Conservation (phyloP, 1,284 basidiomycete species). For the Rhodotorula sp. region DNA sequence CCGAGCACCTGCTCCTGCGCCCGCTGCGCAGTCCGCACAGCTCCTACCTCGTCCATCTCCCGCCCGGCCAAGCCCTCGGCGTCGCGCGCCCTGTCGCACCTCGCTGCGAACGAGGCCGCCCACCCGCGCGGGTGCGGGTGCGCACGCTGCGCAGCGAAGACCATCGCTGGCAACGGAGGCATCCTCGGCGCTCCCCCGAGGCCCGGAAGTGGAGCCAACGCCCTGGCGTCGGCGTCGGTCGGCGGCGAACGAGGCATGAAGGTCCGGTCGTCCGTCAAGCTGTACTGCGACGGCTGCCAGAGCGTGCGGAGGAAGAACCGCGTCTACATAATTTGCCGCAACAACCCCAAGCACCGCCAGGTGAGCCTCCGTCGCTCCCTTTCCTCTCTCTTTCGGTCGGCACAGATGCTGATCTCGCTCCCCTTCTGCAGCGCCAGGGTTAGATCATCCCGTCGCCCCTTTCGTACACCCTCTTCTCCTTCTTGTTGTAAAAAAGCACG, state of each 20-base stretch:
- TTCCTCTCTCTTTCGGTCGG: neutral
- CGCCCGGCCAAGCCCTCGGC: constrained; percentile 20
- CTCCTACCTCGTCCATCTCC: constrained; percentile 13
- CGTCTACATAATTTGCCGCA: constrained; percentile 89
- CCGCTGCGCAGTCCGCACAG: constrained; percentile 20
- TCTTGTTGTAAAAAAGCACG: neutral
- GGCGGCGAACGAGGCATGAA: constrained; percentile 75
- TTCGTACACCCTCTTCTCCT: neutral
- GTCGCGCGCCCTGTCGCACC: constrained; percentile 13
- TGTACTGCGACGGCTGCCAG: constrained; percentile 49
- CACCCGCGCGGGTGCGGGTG: constrained; percentile 32
- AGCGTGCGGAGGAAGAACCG: constrained; percentile 70
- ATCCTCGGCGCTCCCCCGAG: constrained; percentile 2
- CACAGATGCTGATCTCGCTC: too few species aligned
- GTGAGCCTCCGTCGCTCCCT: constrained; percentile 53
- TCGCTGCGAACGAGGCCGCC: constrained; percentile 10
- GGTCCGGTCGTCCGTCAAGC: constrained; percentile 89
- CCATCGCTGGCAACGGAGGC: neutral
- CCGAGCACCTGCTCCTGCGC: constrained; percentile 24
- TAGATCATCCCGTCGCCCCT: neutral
- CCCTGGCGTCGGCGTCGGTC: neutral
- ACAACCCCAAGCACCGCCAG: constrained; percentile 98
- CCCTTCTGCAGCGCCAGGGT: neutral
- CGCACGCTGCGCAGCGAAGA: constrained; percentile 22
- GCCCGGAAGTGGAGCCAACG: neutral